Conservation (phyloP, 305 asterid species). For the Caryopteris hybrid region DNA sequence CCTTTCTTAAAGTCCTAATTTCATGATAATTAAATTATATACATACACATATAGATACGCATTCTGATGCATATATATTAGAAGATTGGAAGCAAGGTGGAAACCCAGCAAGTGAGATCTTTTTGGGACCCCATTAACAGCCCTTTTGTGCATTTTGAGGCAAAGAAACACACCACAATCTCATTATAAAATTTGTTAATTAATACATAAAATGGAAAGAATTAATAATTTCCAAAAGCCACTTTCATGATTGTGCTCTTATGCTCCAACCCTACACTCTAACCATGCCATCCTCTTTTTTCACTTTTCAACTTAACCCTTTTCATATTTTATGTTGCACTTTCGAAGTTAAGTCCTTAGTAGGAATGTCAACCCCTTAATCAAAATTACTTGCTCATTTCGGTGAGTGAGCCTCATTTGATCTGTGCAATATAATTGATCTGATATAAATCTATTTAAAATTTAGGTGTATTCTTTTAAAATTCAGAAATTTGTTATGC, state of each 20-base stretch:
- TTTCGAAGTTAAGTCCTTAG: background rate
- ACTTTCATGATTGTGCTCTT: slow-evolving; percentile 35
- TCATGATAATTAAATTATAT: no score
- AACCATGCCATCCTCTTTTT: slow-evolving; percentile 14
- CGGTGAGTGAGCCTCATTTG: no score
- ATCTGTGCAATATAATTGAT: no score
- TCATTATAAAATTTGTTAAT: slow-evolving; percentile 13
- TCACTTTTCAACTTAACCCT: background rate
- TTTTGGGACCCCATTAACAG: slow-evolving; percentile 32
- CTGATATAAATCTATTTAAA: no score
- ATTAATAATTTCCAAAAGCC: slow-evolving; percentile 27
- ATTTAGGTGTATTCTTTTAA: no score
- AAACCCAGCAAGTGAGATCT: slow-evolving; percentile 32
- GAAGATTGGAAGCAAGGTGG: slow-evolving; percentile 26
- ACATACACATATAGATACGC: no score
- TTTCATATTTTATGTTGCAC: background rate
- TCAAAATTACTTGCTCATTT: background rate
- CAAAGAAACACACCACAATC: slow-evolving; percentile 22
- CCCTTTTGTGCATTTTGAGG: slow-evolving; percentile 48
- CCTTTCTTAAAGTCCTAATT: no score
- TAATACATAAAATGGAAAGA: slow-evolving; percentile 11
- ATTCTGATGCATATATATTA: no score
- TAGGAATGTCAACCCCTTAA: slow-evolving; percentile 11
- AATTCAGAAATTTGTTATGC: no score
- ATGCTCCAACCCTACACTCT: slow-evolving; percentile 34